Conservation (phyloP, 768 basidiomycete species). For the Suillus tomentosus region DNA sequence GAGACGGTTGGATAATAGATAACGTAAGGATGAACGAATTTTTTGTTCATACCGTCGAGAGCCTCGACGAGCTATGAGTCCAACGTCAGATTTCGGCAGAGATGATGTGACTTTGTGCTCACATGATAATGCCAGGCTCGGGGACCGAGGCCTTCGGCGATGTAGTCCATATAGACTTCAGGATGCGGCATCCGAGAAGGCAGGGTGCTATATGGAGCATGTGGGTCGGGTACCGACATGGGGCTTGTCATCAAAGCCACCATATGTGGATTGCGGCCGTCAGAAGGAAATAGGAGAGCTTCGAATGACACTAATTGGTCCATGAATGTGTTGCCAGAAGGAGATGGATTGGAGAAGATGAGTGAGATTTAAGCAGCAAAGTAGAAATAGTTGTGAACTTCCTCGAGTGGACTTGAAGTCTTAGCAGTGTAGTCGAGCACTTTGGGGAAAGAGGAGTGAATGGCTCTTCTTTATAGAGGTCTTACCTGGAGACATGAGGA, state of each 20-base stretch:
- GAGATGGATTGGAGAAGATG: conserved; percentile 13
- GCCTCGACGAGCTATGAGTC: conserved; percentile 62
- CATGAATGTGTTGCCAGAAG: conserved; percentile 42
- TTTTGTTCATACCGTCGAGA: conserved; percentile 78
- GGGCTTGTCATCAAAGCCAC: conserved; percentile 77
- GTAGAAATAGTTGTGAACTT: conserved; percentile 14
- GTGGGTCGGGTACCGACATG: conserved; percentile 43
- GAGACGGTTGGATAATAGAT: conserved; percentile 77
- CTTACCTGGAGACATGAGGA: conserved; percentile 37
- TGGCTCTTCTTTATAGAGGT: conserved; percentile 14
- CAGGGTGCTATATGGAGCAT: conserved; percentile 45
- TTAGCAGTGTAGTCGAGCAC: conserved; percentile 26
- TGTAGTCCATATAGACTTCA: conserved; percentile 84
- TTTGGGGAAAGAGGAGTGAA: conserved; percentile 23
- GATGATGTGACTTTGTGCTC: conserved; percentile 22
- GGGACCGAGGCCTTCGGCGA: conserved; percentile 69
- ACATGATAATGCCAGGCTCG: conserved; percentile 78
- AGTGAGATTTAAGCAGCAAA: conserved; percentile 9
- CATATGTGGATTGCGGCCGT: conserved; percentile 72
- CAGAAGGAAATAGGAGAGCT: conserved; percentile 77
- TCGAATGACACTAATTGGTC: conserved; percentile 65
- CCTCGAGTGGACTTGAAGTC: conserved; percentile 19
- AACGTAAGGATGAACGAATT: conserved; percentile 78
- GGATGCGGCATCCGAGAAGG: conserved; percentile 76
- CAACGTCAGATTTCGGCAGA: conserved; percentile 19